These are phyloP conservation scores for Lipomyces japonicus DNA, from an alignment of 805 yeast species.

Conservation along the genomic window DNA sequence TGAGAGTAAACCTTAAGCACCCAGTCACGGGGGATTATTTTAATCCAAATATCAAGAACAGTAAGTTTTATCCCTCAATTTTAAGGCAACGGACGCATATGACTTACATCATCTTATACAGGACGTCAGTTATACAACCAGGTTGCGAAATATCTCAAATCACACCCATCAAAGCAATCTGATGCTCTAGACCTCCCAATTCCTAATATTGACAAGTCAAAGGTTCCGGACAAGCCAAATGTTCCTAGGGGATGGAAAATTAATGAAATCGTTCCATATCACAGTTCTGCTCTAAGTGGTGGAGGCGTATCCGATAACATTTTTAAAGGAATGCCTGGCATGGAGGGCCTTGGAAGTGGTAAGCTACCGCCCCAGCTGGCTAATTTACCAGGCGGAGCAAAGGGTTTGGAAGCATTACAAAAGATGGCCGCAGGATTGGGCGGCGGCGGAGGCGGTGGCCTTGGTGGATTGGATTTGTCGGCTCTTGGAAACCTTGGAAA, in stretches of 20 bases:
- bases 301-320: conserved; percentile 68
- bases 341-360: conserved; percentile 32
- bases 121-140: conserved; percentile 61
- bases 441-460: conserved; percentile 2
- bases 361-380: conserved; percentile 30
- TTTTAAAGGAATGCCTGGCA: conserved; percentile 28
- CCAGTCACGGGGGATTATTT: conserved; percentile 42
- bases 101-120: no score
- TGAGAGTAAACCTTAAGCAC: conserved; percentile 65
- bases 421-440: not conserved
- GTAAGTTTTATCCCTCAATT: conserved; percentile 1
- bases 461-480: conserved; percentile 1
- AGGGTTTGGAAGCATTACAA: conserved; percentile 16
- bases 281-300: conserved; percentile 72
- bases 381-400: conserved; percentile 21
- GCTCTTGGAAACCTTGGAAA: conserved; percentile 14
- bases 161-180: conserved; percentile 64
- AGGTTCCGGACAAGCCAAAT: conserved; percentile 51
- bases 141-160: conserved; percentile 57
- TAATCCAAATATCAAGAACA: conserved; percentile 42
- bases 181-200: conserved; percentile 50
- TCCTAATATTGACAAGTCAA: conserved; percentile 34
- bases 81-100: not conserved
- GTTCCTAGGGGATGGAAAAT: conserved; percentile 80
- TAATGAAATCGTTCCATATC: conserved; percentile 86